These are phyloP conservation scores for Russula olivacea DNA, from an alignment of 768 basidiomycete genomes.

Conservation along the genomic window DNA sequence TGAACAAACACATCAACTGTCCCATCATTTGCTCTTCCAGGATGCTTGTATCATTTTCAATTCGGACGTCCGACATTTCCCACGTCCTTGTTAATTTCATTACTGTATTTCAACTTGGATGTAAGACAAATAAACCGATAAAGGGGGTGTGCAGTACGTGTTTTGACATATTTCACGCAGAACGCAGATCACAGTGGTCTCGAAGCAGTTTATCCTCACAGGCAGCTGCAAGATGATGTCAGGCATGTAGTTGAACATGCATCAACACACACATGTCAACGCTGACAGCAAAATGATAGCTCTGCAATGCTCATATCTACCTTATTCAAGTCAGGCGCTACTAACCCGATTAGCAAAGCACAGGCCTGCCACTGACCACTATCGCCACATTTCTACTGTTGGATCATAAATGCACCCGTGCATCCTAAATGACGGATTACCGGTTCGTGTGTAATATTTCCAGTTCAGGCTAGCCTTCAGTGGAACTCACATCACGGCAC, in stretches of 20 bases:
- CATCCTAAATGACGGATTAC: not conserved
- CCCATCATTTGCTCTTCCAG: not conserved
- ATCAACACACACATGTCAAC: not conserved
- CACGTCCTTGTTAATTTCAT: too few species aligned
- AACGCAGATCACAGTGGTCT: not conserved
- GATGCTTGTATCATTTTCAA: not conserved
- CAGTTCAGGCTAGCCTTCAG: not conserved
- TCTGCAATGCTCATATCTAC: not conserved
- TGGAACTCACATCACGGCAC: not conserved
- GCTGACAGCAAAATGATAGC: not conserved
- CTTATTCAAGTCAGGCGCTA: not conserved
- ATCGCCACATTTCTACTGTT: not conserved
- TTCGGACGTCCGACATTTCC: not conserved
- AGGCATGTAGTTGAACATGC: not conserved
- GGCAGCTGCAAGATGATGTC: not conserved
- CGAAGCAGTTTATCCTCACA: not conserved
- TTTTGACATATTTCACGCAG: not conserved
- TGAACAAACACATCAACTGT: too few species aligned
- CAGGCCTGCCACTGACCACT: not conserved
- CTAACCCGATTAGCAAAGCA: conserved; percentile 4
- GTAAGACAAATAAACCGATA: not conserved
- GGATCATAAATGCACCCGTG: not conserved
- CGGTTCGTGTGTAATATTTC: conserved; percentile 3
- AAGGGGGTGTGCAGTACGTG: not conserved
- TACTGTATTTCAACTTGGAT: not conserved